Percentiles rank a stretch among this genome's conserved stretches.
Conservation (phyloP, 2,329 filamentous ascomycete species). For the Diaporthe citriasiana region DNA sequence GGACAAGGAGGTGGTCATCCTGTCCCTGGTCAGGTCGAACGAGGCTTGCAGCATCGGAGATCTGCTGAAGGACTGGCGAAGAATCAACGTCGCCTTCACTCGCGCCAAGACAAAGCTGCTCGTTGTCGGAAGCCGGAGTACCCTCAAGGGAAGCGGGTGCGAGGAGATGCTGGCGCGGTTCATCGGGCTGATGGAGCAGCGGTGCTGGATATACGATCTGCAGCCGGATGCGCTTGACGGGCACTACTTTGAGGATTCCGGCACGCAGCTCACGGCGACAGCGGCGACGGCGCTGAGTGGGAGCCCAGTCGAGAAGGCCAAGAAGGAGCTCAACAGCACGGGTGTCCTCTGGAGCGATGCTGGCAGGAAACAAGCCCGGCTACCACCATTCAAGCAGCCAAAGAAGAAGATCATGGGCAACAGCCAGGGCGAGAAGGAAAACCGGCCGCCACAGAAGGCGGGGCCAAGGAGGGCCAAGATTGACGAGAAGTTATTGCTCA, state of each 20-base stretch:
- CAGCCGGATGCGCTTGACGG: slow-evolving; percentile 72
- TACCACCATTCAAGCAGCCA: slow-evolving; percentile 25
- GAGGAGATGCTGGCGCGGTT: slow-evolving; percentile 85
- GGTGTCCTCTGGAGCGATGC: slow-evolving; percentile 24
- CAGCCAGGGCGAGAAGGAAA: slow-evolving; percentile 56
- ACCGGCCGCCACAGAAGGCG: slow-evolving; percentile 52
- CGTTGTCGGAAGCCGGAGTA: slow-evolving; percentile 85
- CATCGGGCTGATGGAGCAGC: slow-evolving; percentile 81
- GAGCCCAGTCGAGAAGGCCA: slow-evolving; percentile 41
- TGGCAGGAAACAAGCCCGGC: slow-evolving; percentile 11
- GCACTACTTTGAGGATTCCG: slow-evolving; percentile 76
- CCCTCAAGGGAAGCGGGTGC: slow-evolving; percentile 78
- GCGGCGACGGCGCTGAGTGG: slow-evolving; percentile 43
- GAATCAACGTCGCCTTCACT: slow-evolving; percentile 97
- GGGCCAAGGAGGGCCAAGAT: slow-evolving; percentile 70
- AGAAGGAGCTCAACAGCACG: slow-evolving; percentile 44
- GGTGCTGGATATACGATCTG: slow-evolving; percentile 85
- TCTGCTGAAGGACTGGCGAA: slow-evolving; percentile 88
- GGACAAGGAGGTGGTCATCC: slow-evolving; percentile 92
- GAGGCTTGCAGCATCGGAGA: slow-evolving; percentile 88
- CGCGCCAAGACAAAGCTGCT: slow-evolving; percentile 92
- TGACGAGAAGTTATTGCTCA: slow-evolving; percentile 73
- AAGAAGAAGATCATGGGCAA: slow-evolving; percentile 15
- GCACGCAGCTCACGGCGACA: slow-evolving; percentile 61
- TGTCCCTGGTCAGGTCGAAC: slow-evolving; percentile 91